Conservation (phyloP, 2,329 filamentous ascomycete genomes). For the Zasmidium angulare region DNA sequence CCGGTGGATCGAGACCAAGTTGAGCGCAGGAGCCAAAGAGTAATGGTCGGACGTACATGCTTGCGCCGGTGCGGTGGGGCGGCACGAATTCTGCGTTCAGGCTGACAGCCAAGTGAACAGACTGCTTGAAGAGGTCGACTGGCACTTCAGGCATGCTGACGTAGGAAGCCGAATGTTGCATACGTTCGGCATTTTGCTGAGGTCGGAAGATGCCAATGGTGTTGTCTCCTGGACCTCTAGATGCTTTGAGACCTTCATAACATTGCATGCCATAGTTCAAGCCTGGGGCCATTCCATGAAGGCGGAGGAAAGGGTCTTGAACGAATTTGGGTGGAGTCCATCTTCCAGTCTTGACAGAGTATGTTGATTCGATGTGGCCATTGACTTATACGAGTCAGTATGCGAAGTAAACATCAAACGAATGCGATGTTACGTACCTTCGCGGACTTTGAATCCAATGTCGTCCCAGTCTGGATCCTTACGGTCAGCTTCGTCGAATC, state of each 20-base stretch:
- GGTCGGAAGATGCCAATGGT: slow-evolving; percentile 85
- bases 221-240: slow-evolving; percentile 70
- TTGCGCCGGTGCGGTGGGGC: slow-evolving; percentile 81
- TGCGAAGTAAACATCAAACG: background rate
- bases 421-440: slow-evolving; percentile 59
- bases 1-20: slow-evolving; percentile 79
- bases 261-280: slow-evolving; percentile 98
- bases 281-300: slow-evolving; percentile 93
- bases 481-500: slow-evolving; percentile 9
- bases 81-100: slow-evolving; percentile 90
- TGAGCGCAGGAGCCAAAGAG: slow-evolving; percentile 86
- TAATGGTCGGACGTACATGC: slow-evolving; percentile 89
- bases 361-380: slow-evolving; percentile 88
- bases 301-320: slow-evolving; percentile 75
- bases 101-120: slow-evolving; percentile 76
- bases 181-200: slow-evolving; percentile 75
- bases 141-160: slow-evolving; percentile 83
- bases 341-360: slow-evolving; percentile 68
- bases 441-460: slow-evolving; percentile 87
- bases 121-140: slow-evolving; percentile 70
- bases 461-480: slow-evolving; percentile 75
- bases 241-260: slow-evolving; percentile 98
- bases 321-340: slow-evolving; percentile 82
- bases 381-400: slow-evolving; percentile 62
- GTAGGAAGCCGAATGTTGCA: slow-evolving; percentile 81